Conservation (phyloP, 306 rosid species). For the Bauhinia variegata region DNA sequence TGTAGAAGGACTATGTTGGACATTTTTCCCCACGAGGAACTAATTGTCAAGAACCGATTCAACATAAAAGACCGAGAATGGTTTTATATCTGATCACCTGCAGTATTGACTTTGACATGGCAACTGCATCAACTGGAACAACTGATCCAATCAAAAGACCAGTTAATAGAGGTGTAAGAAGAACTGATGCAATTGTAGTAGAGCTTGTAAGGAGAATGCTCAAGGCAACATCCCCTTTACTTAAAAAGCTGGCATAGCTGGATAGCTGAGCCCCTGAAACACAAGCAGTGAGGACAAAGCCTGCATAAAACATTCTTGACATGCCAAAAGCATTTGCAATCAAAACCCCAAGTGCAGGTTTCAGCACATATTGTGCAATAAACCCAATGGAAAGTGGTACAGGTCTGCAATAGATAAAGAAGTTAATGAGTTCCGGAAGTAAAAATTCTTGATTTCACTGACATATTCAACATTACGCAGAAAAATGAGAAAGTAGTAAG, state of each 20-base stretch:
- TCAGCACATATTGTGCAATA: slow-evolving; percentile 74
- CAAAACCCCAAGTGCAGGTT: slow-evolving; percentile 81
- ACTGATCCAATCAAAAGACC: slow-evolving; percentile 87
- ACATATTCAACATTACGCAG: slow-evolving; percentile 18
- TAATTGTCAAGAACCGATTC: too few species aligned
- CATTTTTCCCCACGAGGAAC: background rate
- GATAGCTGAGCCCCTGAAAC: slow-evolving; percentile 98
- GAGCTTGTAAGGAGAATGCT: slow-evolving; percentile 93
- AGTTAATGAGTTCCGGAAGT: slow-evolving; percentile 40
- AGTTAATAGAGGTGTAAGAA: slow-evolving; percentile 75
- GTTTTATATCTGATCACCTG: too few species aligned
- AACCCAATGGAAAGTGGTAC: slow-evolving; percentile 84
- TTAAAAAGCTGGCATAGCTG: slow-evolving; percentile 86
- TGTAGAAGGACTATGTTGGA: background rate
- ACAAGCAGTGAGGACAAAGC: slow-evolving; percentile 88
- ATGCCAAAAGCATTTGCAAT: slow-evolving; percentile 76
- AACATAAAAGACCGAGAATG: too few species aligned
- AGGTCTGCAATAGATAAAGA: slow-evolving; percentile 69
- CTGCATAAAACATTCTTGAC: slow-evolving; percentile 74
- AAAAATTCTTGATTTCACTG: slow-evolving; percentile 33
- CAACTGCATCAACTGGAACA: slow-evolving; percentile 89
- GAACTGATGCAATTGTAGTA: slow-evolving; percentile 85
- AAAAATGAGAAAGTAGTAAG: slow-evolving; percentile 17
- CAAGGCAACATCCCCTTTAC: slow-evolving; percentile 94
- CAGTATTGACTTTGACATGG: slow-evolving; percentile 95